phyloP scores from a whole-genome alignment of 2,329 filamentous ascomycete genomes.

The Ramichloridium luteum region DNA sequence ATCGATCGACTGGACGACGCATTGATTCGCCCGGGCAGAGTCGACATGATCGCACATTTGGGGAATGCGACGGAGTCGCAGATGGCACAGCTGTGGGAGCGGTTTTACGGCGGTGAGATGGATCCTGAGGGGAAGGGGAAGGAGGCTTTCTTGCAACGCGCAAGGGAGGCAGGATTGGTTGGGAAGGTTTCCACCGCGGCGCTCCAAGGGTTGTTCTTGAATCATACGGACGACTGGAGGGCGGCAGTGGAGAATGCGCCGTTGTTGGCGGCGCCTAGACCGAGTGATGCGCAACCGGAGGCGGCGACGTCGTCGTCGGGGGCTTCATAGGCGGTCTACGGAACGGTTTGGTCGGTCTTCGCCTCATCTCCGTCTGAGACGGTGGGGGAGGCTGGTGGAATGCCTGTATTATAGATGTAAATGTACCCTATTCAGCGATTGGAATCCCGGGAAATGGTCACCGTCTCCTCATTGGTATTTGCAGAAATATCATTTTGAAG shows the following conservation, averaged over 20 bases:
- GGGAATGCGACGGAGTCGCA: conserved; percentile 80
- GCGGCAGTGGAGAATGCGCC: conserved; percentile 54
- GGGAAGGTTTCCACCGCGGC: conserved; percentile 71
- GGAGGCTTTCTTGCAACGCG: conserved; percentile 55
- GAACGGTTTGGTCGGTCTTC: too few species aligned
- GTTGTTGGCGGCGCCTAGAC: conserved; percentile 15
- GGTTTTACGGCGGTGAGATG: conserved; percentile 75
- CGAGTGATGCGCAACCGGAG: too few species aligned
- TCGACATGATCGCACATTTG: conserved; percentile 85
- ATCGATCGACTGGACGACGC: conserved; percentile 81
- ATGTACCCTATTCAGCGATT: too few species aligned
- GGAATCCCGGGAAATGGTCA: too few species aligned
- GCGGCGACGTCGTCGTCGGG: too few species aligned
- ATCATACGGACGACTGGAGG: conserved; percentile 83
- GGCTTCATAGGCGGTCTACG: too few species aligned
- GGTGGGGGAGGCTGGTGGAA: too few species aligned
- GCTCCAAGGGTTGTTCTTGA: conserved; percentile 86
- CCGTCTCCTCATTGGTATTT: too few species aligned
- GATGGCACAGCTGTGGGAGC: conserved; percentile 78
- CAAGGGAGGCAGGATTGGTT: conserved; percentile 60
- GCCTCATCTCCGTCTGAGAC: too few species aligned
- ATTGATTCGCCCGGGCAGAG: conserved; percentile 76
- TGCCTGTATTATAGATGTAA: too few species aligned
- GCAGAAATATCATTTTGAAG: too few species aligned
- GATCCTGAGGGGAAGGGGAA: conserved; percentile 53